Conservation (phyloP, 306 rosid genomes). For the Prunus davidiana region DNA sequence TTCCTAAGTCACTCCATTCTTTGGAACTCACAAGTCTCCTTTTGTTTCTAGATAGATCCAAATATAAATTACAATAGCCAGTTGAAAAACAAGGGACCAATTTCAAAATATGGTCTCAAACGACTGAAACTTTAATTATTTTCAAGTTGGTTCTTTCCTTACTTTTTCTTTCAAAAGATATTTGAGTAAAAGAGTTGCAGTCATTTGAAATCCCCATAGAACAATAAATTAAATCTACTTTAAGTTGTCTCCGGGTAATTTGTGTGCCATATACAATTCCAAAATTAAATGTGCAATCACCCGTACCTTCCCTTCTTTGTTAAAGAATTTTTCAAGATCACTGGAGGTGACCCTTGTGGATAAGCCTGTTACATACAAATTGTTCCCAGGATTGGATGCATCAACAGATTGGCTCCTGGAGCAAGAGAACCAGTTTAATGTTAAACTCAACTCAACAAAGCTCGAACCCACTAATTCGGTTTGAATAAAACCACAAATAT, state of each 20-base stretch:
- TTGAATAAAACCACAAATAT: not conserved
- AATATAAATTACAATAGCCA: not conserved
- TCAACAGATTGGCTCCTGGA: slow-evolving; percentile 34
- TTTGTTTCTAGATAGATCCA: not conserved
- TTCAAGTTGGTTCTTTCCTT: not conserved
- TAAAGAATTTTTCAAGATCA: slow-evolving; percentile 42
- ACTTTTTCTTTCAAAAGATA: not conserved
- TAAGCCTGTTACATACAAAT: slow-evolving; percentile 46
- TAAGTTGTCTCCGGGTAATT: not conserved
- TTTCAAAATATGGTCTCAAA: no score
- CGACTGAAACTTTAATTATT: not conserved
- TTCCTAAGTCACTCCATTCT: not conserved
- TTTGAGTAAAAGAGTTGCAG: not conserved
- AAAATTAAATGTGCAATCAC: not conserved
- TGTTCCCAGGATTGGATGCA: slow-evolving; percentile 48
- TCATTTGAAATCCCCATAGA: not conserved
- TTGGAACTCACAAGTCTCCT: not conserved
- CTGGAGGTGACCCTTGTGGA: slow-evolving; percentile 38
- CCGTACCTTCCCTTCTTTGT: slow-evolving; percentile 42
- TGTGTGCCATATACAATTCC: not conserved
- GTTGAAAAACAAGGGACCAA: not conserved
- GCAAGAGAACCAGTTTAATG: not conserved
- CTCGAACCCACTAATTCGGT: not conserved
- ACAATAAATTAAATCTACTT: not conserved
- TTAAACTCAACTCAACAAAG: not conserved